phyloP scores from a whole-genome alignment of 768 basidiomycete genomes.

The Agaricus blazei region DNA sequence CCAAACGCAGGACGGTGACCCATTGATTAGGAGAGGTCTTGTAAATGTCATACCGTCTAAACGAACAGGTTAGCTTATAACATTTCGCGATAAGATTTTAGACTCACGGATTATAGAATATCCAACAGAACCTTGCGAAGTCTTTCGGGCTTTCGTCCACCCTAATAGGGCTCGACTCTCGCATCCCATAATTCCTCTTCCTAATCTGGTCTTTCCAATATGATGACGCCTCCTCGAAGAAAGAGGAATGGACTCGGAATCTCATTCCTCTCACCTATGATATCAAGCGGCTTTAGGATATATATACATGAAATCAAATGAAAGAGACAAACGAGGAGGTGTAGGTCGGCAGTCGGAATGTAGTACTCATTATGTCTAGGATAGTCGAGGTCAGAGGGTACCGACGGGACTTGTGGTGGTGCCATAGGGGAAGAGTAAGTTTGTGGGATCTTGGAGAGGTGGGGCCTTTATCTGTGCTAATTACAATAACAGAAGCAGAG shows the following conservation, averaged over 20 bases:
- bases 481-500: neutral
- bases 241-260: conserved; percentile 55
- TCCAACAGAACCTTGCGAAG: conserved; percentile 45
- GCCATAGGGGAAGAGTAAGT: neutral
- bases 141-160: conserved; percentile 27
- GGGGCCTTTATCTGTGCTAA: neutral
- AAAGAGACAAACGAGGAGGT: conserved; percentile 40
- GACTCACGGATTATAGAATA: conserved; percentile 52
- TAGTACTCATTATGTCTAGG: conserved; percentile 39
- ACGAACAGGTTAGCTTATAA: neutral
- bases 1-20: neutral
- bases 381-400: neutral
- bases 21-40: neutral
- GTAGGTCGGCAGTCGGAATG: conserved; percentile 46
- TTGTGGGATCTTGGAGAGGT: neutral
- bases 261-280: conserved; percentile 48
- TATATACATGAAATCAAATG: neutral
- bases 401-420: neutral
- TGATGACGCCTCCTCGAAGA: conserved; percentile 54
- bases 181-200: conserved; percentile 31
- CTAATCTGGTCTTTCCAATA: conserved; percentile 35
- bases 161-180: conserved; percentile 30
- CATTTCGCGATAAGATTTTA: neutral
- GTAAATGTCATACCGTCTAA: neutral
- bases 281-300: neutral